A percentile compares a stretch with the other conserved stretches of the same genome.
phyloP scores from a whole-genome alignment of 140 eudicot species.

The Erigeron philadelphicus region DNA sequence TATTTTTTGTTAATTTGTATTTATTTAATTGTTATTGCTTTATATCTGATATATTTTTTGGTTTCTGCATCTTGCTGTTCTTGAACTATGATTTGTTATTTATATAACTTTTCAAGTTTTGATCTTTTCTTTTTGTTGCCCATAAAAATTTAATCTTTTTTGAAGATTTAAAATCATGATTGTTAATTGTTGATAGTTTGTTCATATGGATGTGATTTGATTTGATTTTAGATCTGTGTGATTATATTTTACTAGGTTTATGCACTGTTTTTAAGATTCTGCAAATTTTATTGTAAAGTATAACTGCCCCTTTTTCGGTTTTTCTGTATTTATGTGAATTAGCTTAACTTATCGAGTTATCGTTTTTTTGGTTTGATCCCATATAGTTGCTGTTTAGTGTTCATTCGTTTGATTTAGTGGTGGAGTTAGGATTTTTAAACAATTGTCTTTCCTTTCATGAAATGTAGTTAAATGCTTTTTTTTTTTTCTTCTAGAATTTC shows the following conservation, averaged over 20 bases:
- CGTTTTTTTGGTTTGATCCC: constrained; percentile 7
- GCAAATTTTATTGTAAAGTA: not conserved
- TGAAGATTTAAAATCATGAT: constrained; percentile 9
- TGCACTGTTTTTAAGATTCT: not conserved
- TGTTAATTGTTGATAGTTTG: constrained; percentile 9
- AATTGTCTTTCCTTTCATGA: too few species aligned
- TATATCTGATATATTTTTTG: not conserved
- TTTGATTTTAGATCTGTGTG: constrained; percentile 16
- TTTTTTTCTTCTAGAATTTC: too few species aligned
- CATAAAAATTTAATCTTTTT: not conserved
- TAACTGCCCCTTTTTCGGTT: too few species aligned
- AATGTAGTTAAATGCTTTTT: too few species aligned
- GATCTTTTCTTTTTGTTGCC: constrained; percentile 11
- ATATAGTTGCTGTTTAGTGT: not conserved
- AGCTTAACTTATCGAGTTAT: not conserved
- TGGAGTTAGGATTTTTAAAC: not conserved
- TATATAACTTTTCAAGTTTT: not conserved
- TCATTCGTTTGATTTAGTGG: constrained; percentile 9
- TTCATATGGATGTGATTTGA: constrained; percentile 23
- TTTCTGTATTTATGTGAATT: not conserved
- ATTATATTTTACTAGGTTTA: constrained; percentile 8
- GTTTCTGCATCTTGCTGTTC: constrained; percentile 12
- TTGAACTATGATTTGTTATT: constrained; percentile 15
- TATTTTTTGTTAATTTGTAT: constrained; percentile 8
- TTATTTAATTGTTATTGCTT: not conserved